phyloP scores from a whole-genome alignment of 495 filamentous ascomycete genomes.

The Penicillium subrubescens region DNA sequence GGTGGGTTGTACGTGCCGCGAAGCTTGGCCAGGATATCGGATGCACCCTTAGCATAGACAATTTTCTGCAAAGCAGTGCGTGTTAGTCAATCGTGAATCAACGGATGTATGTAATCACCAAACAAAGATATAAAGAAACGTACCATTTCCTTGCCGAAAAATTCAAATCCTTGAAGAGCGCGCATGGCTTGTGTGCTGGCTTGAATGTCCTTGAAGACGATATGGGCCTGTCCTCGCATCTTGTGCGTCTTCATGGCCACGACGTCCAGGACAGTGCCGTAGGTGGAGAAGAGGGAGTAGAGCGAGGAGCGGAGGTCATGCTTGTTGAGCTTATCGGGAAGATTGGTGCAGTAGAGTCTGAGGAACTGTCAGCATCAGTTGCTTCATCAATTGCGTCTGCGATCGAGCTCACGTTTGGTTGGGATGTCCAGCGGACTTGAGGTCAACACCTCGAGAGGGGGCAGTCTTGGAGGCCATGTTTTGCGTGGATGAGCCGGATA shows the following conservation, averaged over 20 bases:
- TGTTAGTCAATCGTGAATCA: not conserved
- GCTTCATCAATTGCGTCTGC: conserved; percentile 9
- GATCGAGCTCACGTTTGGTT: conserved; percentile 70
- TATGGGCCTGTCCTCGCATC: conserved; percentile 93
- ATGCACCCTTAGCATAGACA: conserved; percentile 83
- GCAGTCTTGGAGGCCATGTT: conserved; percentile 45
- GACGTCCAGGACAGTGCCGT: conserved; percentile 93
- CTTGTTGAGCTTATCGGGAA: conserved; percentile 85
- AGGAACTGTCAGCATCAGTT: conserved; percentile 32
- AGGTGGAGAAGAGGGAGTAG: conserved; percentile 91
- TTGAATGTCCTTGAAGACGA: conserved; percentile 86
- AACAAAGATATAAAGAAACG: conserved; percentile 25
- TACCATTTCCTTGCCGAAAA: conserved; percentile 88
- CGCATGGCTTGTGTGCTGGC: conserved; percentile 88
- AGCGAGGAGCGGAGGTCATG: conserved; percentile 77
- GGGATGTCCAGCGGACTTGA: conserved; percentile 49
- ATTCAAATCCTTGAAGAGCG: conserved; percentile 80
- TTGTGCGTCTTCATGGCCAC: conserved; percentile 83
- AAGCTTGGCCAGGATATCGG: conserved; percentile 81
- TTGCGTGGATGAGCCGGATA: not conserved
- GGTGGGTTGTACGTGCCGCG: conserved; percentile 84
- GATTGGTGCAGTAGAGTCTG: conserved; percentile 85
- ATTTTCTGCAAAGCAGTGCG: conserved; percentile 66
- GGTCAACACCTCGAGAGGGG: conserved; percentile 38
- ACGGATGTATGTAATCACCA: not conserved